Evolutionary conservation across 257 asterid genomes (phyloP), one percentile per base, ranked within the genome.

Genomic region (Cordia subcordata): DNA sequence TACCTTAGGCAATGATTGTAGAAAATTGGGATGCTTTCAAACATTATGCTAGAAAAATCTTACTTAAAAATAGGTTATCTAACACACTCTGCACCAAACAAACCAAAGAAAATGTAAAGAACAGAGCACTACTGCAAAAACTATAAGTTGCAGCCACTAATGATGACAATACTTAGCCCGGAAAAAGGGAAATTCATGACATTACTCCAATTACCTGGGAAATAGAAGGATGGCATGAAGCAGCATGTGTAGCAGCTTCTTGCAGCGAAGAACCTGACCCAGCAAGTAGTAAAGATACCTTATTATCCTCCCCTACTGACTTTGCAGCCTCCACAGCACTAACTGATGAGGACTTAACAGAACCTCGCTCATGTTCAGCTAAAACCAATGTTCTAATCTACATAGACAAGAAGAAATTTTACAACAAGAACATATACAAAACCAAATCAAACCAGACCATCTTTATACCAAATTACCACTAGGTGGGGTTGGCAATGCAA

Each of bases 321-420:
- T 83, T 84, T 49, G 95, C 94, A 68, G 95, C 97, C 84, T 84
- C 95, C 49, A 93, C 78, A 13, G 92, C 95, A 86, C 94, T 78
- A 67, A 86, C 33, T 33, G 96, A 78, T 14, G 95, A 86, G 60
- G 75, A 79, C 67, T 79, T 85, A 52, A 93, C 67, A 45, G 68
- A 74, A 10, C 96, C 95, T 45, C 90, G 88, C 64, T 86, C 92
- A 58, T 85, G 94, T 60, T 93, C 95, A 47, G 82, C 96, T 80
- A 89, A 53, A 64, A 93, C 81, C 78, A 93, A 80, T 23, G 97
- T 89, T 71, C 91, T 86, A 63, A 86, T 77, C 99, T 93, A 71
- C 53, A 17, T 16, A 35, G 45, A 22, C 16, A 71, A 53, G 11
- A 20, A 11, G 15, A 42, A 74, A 65, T 14, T 46, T 19, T 8